Evolutionary conservation across 768 basidiomycete species (phyloP).

Genomic region (Coprinopsis cinerea): DNA sequence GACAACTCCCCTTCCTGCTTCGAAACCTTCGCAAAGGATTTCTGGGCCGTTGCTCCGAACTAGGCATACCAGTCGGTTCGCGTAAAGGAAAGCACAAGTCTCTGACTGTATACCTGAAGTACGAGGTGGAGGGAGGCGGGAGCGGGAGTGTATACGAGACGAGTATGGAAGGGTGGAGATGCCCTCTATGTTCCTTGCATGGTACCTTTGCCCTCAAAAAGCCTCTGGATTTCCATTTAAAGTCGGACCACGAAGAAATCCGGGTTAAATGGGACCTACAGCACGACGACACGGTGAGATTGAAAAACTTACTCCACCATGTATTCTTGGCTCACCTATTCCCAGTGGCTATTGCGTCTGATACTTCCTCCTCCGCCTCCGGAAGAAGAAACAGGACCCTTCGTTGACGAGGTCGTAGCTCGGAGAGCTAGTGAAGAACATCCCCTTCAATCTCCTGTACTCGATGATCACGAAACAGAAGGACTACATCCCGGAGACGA

Average conservation of each 20-base stretch:
- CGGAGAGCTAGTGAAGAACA: no score
- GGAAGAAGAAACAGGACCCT: no score
- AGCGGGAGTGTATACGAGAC: neutral
- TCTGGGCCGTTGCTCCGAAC: constrained; percentile 9
- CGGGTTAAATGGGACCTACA: constrained; percentile 7
- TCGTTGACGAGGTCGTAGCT: no score
- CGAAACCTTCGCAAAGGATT: constrained; percentile 14
- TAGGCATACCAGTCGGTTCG: constrained; percentile 7
- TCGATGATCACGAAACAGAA: no score
- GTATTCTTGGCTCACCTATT: no score
- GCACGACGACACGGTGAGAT: neutral
- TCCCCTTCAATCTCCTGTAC: no score
- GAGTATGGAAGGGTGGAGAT: constrained; percentile 7
- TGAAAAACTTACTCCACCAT: no score
- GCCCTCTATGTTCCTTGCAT: constrained; percentile 15
- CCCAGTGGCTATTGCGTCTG: no score
- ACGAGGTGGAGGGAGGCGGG: neutral
- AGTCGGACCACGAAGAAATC: constrained; percentile 13
- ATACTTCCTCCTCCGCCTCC: no score
- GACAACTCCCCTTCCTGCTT: constrained; percentile 12
- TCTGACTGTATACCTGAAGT: constrained; percentile 6
- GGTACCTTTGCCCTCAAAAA: constrained; percentile 10
- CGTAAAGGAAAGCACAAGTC: constrained; percentile 3
- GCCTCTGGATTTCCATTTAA: constrained; percentile 10
- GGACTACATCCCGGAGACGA: neutral